Evolutionary conservation across 495 filamentous ascomycete genomes (phyloP).

Genomic region (Penicillium turbatum): DNA sequence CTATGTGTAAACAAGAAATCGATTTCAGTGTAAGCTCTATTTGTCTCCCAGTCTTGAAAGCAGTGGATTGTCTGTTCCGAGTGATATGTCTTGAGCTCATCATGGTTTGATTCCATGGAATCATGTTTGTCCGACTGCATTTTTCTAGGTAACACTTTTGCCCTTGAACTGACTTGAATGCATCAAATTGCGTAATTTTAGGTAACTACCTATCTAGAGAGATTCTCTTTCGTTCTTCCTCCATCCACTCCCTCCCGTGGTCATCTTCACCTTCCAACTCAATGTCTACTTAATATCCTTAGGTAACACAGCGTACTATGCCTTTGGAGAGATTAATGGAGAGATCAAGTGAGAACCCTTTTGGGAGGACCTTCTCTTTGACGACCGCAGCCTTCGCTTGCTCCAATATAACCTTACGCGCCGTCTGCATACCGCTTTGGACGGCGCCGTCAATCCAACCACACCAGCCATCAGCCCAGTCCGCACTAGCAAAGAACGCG

Average conservation of each 20-base stretch:
- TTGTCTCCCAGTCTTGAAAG: too few species aligned
- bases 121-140: too few species aligned
- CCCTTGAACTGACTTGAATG: too few species aligned
- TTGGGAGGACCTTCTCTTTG: background rate
- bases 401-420: background rate
- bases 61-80: background rate
- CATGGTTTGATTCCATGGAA: too few species aligned
- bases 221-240: too few species aligned
- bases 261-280: background rate
- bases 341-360: background rate
- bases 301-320: background rate
- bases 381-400: background rate
- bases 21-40: too few species aligned
- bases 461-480: slow-evolving; percentile 30
- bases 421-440: slow-evolving; percentile 16
- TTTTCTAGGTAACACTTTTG: too few species aligned
- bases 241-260: background rate
- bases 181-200: too few species aligned
- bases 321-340: background rate
- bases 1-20: too few species aligned
- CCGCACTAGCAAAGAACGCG: slow-evolving; percentile 22
- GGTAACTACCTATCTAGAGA: too few species aligned
- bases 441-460: slow-evolving; percentile 29
- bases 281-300: background rate
- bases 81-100: too few species aligned